Percentiles rank a stretch among this genome's conserved stretches.
Evolutionary conservation across 768 basidiomycete genomes (phyloP).

Genomic region (Lactarius psammicola): DNA sequence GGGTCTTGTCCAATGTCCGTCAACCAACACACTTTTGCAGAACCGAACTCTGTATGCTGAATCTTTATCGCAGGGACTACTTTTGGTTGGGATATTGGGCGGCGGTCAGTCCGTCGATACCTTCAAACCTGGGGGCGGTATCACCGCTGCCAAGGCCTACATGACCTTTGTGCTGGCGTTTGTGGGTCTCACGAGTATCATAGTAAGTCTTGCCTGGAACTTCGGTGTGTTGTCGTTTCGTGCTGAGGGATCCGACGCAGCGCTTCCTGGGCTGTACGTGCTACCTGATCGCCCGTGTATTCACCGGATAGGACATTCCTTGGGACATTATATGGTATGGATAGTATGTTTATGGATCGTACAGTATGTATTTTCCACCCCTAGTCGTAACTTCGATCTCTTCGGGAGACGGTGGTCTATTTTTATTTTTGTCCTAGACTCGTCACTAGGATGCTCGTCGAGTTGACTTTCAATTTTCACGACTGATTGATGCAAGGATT

Average conservation of each 20-base stretch:
- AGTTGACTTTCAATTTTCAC: neutral
- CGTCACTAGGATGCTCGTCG: neutral
- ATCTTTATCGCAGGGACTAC: conserved; percentile 49
- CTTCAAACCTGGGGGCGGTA: conserved; percentile 48
- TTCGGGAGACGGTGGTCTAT: neutral
- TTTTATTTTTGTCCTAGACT: neutral
- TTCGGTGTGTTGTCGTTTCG: neutral
- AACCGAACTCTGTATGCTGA: neutral
- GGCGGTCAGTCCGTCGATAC: conserved; percentile 58
- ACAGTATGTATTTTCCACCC: neutral
- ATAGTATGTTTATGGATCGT: conserved; percentile 9
- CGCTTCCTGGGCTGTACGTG: conserved; percentile 59
- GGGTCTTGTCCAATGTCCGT: conserved; percentile 82
- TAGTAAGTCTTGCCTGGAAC: conserved; percentile 38
- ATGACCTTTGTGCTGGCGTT: conserved; percentile 79
- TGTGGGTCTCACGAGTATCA: conserved; percentile 73
- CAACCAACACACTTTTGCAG: neutral
- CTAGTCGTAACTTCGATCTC: neutral
- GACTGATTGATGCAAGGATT: neutral
- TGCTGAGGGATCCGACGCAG: conserved; percentile 37
- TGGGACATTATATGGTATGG: neutral
- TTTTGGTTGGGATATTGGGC: conserved; percentile 67
- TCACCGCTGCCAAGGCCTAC: conserved; percentile 67
- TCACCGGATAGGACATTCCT: conserved; percentile 43
- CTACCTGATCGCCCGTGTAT: conserved; percentile 50